Evolutionary conservation across 2,329 filamentous ascomycete species (phyloP).

Genomic region (Fusarium anthophilum): DNA sequence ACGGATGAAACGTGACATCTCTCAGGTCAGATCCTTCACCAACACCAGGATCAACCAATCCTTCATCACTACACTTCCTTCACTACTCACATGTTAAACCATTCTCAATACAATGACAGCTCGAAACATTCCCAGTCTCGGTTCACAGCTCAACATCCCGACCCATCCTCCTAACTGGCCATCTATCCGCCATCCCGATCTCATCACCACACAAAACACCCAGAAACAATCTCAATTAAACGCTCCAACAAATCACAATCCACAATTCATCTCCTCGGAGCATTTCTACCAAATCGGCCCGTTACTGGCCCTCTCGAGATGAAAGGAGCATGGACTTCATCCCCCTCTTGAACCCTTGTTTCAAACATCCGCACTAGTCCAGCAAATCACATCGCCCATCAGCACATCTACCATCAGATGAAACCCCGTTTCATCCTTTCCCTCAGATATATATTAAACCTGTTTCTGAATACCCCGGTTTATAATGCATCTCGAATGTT

Average conservation of each 20-base stretch:
- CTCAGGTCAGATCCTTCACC: constrained; percentile 12
- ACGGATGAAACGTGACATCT: constrained; percentile 6
- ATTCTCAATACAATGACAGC: accelerated
- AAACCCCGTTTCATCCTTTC: constrained; percentile 30
- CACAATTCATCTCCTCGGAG: background rate
- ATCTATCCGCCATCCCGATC: background rate
- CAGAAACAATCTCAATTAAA: background rate
- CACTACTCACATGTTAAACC: accelerated
- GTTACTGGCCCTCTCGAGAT: constrained; percentile 23
- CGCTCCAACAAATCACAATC: background rate
- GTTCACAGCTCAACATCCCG: accelerated
- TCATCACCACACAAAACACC: background rate
- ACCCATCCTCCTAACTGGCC: background rate
- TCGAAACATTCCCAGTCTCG: constrained; percentile 8
- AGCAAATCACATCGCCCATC: constrained; percentile 11
- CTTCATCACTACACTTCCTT: background rate
- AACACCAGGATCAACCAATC: background rate
- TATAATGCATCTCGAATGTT: constrained; percentile 18
- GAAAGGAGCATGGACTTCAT: constrained; percentile 31
- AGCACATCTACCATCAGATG: background rate
- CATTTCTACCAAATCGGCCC: constrained; percentile 5
- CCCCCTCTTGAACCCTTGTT: constrained; percentile 17
- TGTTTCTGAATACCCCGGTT: constrained; percentile 6
- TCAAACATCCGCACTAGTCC: constrained; percentile 20
- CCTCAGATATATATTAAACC: constrained; percentile 30